These are phyloP conservation scores for Neoboletus brunneissimus DNA, from an alignment of 768 basidiomycete species.

Conservation along the genomic window DNA sequence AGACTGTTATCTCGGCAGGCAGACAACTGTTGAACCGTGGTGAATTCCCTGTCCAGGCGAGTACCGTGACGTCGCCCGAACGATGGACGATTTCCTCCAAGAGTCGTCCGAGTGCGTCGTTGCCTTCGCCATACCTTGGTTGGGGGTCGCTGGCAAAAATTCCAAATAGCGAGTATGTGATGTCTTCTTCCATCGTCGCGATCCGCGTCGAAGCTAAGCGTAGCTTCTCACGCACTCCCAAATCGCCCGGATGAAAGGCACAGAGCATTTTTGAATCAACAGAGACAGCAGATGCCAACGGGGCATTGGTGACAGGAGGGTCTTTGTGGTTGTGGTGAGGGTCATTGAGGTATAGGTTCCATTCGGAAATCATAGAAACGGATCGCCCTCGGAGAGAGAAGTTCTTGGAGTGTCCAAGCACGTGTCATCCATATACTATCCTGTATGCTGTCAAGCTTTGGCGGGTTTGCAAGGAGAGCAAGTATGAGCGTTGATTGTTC, in stretches of 20 bases:
- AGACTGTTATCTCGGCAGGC: constrained; percentile 2
- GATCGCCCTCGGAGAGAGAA: constrained; percentile 5
- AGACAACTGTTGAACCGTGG: constrained; percentile 4
- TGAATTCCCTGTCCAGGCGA: constrained; percentile 2
- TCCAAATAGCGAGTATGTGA: constrained; percentile 2
- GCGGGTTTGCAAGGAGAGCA: background rate
- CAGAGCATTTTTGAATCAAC: background rate
- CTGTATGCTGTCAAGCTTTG: background rate
- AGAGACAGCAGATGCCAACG: constrained; percentile 1
- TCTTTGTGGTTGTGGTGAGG: background rate
- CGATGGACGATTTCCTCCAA: constrained; percentile 6
- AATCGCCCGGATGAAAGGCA: background rate
- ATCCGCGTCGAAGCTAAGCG: constrained; percentile 1
- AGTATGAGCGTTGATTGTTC: background rate
- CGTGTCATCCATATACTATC: constrained; percentile 7
- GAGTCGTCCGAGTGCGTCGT: background rate
- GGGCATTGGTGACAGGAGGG: background rate
- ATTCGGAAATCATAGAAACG: constrained; percentile 8
- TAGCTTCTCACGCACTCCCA: constrained; percentile 1
- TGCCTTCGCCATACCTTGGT: constrained; percentile 1
- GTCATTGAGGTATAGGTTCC: constrained; percentile 5
- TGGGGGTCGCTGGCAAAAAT: constrained; percentile 4
- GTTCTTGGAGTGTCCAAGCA: constrained; percentile 7
- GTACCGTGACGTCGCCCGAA: constrained; percentile 2
- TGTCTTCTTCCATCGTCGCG: background rate